Percentiles rank a stretch among this genome's conserved stretches.
phyloP scores from a whole-genome alignment of 768 basidiomycete genomes.

The Calocybe cyanea region DNA sequence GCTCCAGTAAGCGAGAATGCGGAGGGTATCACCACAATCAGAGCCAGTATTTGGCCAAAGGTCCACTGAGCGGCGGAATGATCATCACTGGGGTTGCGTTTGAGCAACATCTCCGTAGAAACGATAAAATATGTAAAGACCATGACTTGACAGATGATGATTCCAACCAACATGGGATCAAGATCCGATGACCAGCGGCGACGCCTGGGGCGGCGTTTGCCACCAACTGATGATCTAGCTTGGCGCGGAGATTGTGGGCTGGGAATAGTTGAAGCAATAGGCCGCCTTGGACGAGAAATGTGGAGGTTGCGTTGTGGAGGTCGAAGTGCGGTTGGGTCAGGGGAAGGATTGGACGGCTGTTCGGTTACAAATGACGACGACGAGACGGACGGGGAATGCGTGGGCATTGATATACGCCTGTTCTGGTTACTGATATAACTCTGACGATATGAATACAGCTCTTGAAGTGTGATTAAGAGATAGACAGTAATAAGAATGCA shows the following conservation, averaged over 20 bases:
- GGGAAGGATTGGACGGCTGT: neutral
- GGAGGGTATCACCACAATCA: conserved; percentile 38
- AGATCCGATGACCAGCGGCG: conserved; percentile 29
- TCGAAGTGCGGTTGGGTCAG: neutral
- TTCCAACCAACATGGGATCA: conserved; percentile 39
- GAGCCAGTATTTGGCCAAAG: conserved; percentile 40
- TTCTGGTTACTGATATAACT: conserved; percentile 8
- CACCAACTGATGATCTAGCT: neutral
- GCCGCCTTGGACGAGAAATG: neutral
- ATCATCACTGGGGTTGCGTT: conserved; percentile 24
- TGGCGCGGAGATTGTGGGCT: conserved; percentile 1
- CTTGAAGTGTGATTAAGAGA: conserved; percentile 28
- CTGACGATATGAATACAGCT: conserved; percentile 27
- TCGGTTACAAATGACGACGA: neutral
- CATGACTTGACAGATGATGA: conserved; percentile 31
- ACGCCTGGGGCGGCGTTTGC: conserved; percentile 26
- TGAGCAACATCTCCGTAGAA: conserved; percentile 32
- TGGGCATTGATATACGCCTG: neutral
- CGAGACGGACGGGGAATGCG: neutral
- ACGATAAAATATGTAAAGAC: conserved; percentile 38
- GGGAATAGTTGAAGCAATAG: neutral
- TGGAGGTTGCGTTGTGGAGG: neutral
- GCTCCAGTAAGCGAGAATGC: conserved; percentile 30
- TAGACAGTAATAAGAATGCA: conserved; percentile 28
- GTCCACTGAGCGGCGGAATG: conserved; percentile 27